These are phyloP conservation scores for Cryptococcus amylolentus DNA, from an alignment of 1,284 basidiomycete genomes.

Conservation along the genomic window DNA sequence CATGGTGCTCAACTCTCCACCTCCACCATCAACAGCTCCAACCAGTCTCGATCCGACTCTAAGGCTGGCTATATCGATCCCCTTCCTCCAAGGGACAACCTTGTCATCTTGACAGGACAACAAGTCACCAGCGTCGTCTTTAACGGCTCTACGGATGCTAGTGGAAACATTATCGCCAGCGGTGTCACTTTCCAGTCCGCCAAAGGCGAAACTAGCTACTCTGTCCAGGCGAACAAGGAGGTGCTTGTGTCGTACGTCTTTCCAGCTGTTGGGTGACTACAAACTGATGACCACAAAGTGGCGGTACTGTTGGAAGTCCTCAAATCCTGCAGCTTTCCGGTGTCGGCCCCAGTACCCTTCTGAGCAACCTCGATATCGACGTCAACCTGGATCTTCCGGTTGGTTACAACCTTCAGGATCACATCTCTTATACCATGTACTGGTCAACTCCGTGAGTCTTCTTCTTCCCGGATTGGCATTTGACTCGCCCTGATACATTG, in stretches of 20 bases:
- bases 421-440: constrained; percentile 53
- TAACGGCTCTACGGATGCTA: constrained; percentile 52
- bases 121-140: constrained; percentile 66
- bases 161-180: constrained; percentile 55
- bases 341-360: constrained; percentile 61
- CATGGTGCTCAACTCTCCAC: constrained; percentile 55
- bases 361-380: constrained; percentile 56
- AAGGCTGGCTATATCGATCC: constrained; percentile 67
- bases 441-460: constrained; percentile 35
- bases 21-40: constrained; percentile 61
- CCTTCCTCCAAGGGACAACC: constrained; percentile 58
- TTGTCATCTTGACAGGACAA: constrained; percentile 58
- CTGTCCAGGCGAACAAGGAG: constrained; percentile 55
- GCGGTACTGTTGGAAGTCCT: constrained; percentile 63
- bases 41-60: constrained; percentile 65
- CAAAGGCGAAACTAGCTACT: constrained; percentile 45
- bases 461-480: not conserved
- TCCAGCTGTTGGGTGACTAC: not conserved
- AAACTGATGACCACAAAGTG: constrained; percentile 27
- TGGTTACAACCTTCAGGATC: constrained; percentile 72
- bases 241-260: constrained; percentile 49
- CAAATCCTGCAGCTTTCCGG: constrained; percentile 68
- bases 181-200: constrained; percentile 58
- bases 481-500: not conserved
- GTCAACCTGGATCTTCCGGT: constrained; percentile 60